Evolutionary conservation across 306 rosid species (phyloP).

Genomic region (Psophocarpus tetragonolobus): DNA sequence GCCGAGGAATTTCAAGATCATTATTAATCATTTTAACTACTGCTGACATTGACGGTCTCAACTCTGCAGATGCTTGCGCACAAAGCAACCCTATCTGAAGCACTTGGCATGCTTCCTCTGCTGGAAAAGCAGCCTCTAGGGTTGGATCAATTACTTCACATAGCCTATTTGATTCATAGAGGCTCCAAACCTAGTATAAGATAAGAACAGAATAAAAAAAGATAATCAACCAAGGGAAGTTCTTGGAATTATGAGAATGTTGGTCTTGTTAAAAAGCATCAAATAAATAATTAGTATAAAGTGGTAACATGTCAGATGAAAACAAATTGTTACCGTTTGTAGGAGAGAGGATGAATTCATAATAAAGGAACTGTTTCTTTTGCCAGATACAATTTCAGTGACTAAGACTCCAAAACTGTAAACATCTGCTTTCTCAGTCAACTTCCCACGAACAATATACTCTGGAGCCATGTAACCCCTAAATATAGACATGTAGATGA

Average conservation of each 20-base stretch:
- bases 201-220: neutral
- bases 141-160: conserved; percentile 22
- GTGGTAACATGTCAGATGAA: neutral
- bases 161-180: conserved; percentile 31
- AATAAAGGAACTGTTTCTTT: conserved; percentile 43
- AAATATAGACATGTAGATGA: neutral
- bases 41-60: conserved; percentile 42
- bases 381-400: conserved; percentile 64
- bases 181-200: conserved; percentile 38
- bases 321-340: conserved; percentile 41
- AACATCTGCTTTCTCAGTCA: conserved; percentile 75
- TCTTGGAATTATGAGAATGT: neutral
- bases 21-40: conserved; percentile 36
- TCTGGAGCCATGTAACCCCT: conserved; percentile 94
- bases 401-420: conserved; percentile 73
- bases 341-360: conserved; percentile 39
- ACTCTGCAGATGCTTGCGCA: conserved; percentile 39
- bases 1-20: conserved; percentile 31
- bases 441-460: conserved; percentile 59
- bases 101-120: conserved; percentile 26
- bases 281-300: conserved; percentile 1
- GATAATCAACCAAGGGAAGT: neutral
- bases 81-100: conserved; percentile 45
- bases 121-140: conserved; percentile 19
- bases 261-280: neutral